Conservation (phyloP, 2,329 filamentous ascomycete species). For the Penicillium sp. region DNA sequence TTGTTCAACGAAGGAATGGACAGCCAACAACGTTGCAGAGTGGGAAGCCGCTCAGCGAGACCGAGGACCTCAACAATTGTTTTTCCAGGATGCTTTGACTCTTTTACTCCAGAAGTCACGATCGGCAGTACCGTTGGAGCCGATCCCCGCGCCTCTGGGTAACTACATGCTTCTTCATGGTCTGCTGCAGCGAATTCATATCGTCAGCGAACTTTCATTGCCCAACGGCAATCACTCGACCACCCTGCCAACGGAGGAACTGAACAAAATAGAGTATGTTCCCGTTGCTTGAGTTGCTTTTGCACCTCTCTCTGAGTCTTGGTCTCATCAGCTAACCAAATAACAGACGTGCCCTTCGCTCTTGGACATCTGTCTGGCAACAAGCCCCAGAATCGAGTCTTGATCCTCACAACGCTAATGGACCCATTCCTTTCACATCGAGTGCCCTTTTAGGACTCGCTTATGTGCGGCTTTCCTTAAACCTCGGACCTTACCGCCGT, state of each 20-base stretch:
- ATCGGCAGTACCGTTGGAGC: slow-evolving; percentile 30
- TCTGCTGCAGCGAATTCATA: slow-evolving; percentile 66
- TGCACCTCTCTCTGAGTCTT: too few relatives aligned
- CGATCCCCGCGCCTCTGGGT: slow-evolving; percentile 55
- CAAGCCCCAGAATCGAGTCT: slow-evolving; percentile 40
- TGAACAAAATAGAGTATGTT: slow-evolving; percentile 38
- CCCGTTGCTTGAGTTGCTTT: background rate
- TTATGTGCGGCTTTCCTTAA: slow-evolving; percentile 36
- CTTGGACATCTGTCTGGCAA: slow-evolving; percentile 42
- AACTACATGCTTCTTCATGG: slow-evolving; percentile 74
- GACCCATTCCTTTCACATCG: slow-evolving; percentile 38
- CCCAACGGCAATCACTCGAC: slow-evolving; percentile 34
- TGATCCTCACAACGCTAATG: slow-evolving; percentile 37
- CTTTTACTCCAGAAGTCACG: slow-evolving; percentile 35
- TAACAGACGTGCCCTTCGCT: slow-evolving; percentile 35
- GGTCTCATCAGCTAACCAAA: background rate
- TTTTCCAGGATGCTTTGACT: slow-evolving; percentile 39
- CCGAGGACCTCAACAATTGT: slow-evolving; percentile 32
- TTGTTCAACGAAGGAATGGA: slow-evolving; percentile 43
- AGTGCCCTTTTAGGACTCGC: slow-evolving; percentile 36
- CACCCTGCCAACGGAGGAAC: slow-evolving; percentile 35
- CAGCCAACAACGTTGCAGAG: slow-evolving; percentile 32
- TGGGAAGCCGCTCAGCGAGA: slow-evolving; percentile 37
- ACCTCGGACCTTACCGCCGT: slow-evolving; percentile 63
- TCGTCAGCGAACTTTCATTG: slow-evolving; percentile 37